Evolutionary conservation across 228 moss, liverwort and hornwort species (phyloP).

Genomic region (Sphagnum magellanicum): DNA sequence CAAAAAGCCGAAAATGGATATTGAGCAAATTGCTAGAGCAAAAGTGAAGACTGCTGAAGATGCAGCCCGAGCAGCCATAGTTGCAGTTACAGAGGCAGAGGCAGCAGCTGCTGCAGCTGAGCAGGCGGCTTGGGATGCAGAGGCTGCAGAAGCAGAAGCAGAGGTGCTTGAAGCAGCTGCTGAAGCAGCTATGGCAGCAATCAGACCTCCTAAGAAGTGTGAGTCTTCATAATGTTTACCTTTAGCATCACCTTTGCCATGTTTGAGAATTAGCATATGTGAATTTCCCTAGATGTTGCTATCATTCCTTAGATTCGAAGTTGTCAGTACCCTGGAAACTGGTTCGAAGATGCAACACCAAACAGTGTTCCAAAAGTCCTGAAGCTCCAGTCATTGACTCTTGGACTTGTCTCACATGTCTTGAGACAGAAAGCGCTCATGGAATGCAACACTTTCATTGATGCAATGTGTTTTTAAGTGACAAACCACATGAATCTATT

Average conservation of each 20-base stretch:
- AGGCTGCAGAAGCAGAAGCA: slow-evolving; percentile 60
- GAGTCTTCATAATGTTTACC: slow-evolving; percentile 8
- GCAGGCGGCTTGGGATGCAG: slow-evolving; percentile 54
- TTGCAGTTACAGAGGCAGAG: slow-evolving; percentile 74
- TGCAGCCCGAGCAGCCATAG: slow-evolving; percentile 87
- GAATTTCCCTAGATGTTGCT: background rate
- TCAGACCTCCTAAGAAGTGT: slow-evolving; percentile 91
- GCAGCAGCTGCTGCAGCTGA: slow-evolving; percentile 48
- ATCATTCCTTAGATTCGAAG: background rate
- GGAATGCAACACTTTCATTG: too few species aligned
- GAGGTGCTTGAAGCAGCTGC: slow-evolving; percentile 92
- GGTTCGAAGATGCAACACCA: background rate
- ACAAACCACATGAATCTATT: too few species aligned
- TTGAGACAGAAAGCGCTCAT: too few species aligned
- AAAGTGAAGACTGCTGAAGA: slow-evolving; percentile 83
- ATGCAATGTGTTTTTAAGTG: too few species aligned
- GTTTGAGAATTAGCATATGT: too few species aligned
- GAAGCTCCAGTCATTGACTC: too few species aligned
- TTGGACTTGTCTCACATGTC: too few species aligned
- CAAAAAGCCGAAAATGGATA: slow-evolving; percentile 57
- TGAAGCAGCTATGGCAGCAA: slow-evolving; percentile 68
- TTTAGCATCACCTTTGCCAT: too few species aligned
- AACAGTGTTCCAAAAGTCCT: too few species aligned
- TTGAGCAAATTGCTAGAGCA: slow-evolving; percentile 37
- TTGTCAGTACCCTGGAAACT: background rate